Evolutionary conservation across 2,329 filamentous ascomycete genomes (phyloP), one percentile per base, ranked within the genome.

Genomic region (Cladosporium colombiae): DNA sequence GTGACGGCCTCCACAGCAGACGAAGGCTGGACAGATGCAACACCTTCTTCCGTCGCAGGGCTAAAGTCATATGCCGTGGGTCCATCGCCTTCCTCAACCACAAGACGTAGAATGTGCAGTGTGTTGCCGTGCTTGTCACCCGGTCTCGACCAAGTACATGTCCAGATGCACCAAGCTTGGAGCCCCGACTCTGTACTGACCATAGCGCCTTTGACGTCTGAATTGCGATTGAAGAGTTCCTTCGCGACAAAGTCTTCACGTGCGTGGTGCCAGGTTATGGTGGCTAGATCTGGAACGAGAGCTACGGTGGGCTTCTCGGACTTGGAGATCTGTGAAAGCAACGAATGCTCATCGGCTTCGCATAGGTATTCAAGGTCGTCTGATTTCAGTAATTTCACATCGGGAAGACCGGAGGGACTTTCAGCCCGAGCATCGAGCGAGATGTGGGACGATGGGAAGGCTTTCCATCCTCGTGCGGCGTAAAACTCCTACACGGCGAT

Each of bases 241-340:
- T 84, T 82, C 5, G 85, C 86, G 73, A 94, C 89, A 76, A 91
- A 95, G 59, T 93, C 88, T 78, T 97, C 92, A 58, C 94, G 87
- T 66, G 88, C 87, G 76, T 92, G 87, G 77, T 94, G 89, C 92
- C 92, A 96, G 67, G 84, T 79, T 70, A 93, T 84, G 7, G 88
- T 87, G 65, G 89, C 85, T 67, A 86, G 77, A 72, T 92, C 86
- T 0, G 92, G 91, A 57, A 88, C 71, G 68, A 93, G 80, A 49
- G 91, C 90, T 49, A 95, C 84, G 25, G 81, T 78, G 29, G 29
- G 65, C 44, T 25, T 44, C 73, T 74, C 73, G 72, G 72, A 71
- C 68, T 71, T 70, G 23, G 78, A 70, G n/a, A 92, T 79, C 11
- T 81, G 81, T 14, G 77, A 75, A 13, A 84, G 83, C 64, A 97